Evolutionary conservation across 306 rosid genomes (phyloP).

Genomic region (Crataegus laevigata): DNA sequence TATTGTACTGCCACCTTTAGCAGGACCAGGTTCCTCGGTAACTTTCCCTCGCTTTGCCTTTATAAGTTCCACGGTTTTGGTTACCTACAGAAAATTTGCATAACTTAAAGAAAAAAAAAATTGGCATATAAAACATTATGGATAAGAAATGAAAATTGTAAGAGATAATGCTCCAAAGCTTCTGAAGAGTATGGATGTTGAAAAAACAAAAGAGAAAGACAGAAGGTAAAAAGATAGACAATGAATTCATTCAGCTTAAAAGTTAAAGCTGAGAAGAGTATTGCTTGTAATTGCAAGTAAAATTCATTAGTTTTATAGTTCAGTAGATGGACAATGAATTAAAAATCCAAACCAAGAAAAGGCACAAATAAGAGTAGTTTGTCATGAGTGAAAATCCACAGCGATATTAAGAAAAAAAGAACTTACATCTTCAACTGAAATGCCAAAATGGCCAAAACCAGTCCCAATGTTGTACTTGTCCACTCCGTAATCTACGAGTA

Average conservation of each 20-base stretch:
- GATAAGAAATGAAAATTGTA: background rate
- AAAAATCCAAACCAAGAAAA: background rate
- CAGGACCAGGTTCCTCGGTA: constrained; percentile 52
- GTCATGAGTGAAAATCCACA: background rate
- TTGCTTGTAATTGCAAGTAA: too few species aligned
- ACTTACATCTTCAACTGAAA: constrained; percentile 74
- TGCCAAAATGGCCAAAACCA: constrained; percentile 69
- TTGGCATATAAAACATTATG: background rate
- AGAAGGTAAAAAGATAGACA: background rate
- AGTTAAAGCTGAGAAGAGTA: background rate
- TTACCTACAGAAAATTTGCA: constrained; percentile 30
- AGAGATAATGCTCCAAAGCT: background rate
- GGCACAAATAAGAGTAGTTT: background rate
- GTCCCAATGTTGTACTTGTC: constrained; percentile 55
- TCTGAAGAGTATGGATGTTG: background rate
- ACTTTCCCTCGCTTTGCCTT: constrained; percentile 69
- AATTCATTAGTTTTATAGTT: too few species aligned
- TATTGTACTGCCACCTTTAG: constrained; percentile 41
- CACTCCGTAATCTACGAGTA: constrained; percentile 49
- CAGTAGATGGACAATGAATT: background rate
- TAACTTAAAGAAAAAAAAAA: background rate
- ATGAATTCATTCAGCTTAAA: background rate
- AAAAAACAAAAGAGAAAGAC: background rate
- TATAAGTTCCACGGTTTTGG: constrained; percentile 57
- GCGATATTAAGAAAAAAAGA: background rate